Percentiles rank a stretch among this genome's conserved stretches.
Evolutionary conservation across 2,329 filamentous ascomycete species (phyloP).

Genomic region (Anisogramma anomala): DNA sequence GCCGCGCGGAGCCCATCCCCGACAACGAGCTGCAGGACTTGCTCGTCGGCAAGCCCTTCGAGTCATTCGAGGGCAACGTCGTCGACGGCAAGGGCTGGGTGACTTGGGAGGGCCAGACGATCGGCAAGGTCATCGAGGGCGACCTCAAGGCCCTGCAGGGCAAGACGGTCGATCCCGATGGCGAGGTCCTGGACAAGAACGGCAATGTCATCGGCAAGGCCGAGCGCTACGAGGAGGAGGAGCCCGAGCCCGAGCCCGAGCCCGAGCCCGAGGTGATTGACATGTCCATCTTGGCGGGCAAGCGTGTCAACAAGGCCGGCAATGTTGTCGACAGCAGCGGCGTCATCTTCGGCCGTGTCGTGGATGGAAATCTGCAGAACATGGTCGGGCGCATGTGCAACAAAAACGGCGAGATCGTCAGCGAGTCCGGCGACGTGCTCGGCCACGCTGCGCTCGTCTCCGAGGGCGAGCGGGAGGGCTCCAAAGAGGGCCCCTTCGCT

Average conservation of each 20-base stretch:
- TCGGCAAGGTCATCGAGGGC: slow-evolving; percentile 53
- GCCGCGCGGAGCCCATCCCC: slow-evolving; percentile 53
- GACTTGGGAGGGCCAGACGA: slow-evolving; percentile 37
- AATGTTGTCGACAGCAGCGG: slow-evolving; percentile 45
- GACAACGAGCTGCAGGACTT: slow-evolving; percentile 38
- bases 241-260: slow-evolving; percentile 30
- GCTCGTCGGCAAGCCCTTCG: slow-evolving; percentile 39
- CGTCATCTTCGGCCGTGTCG: slow-evolving; percentile 49
- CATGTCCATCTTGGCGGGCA: slow-evolving; percentile 53
- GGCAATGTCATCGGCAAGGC: slow-evolving; percentile 57
- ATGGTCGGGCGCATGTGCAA: slow-evolving; percentile 60
- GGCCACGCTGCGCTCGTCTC: slow-evolving; percentile 57
- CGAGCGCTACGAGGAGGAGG: slow-evolving; percentile 52
- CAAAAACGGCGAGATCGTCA: slow-evolving; percentile 59
- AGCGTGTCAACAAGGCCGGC: slow-evolving; percentile 61
- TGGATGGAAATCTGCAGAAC: slow-evolving; percentile 54
- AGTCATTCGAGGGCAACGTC: slow-evolving; percentile 43
- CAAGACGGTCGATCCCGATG: slow-evolving; percentile 55
- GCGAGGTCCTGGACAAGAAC: slow-evolving; percentile 55
- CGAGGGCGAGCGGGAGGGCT: slow-evolving; percentile 50
- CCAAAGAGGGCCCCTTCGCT: slow-evolving; percentile 57
- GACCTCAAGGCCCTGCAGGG: slow-evolving; percentile 53
- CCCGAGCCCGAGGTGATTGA: slow-evolving; percentile 45
- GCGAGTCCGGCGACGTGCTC: slow-evolving; percentile 60
- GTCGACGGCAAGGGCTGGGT: slow-evolving; percentile 44